Evolutionary conservation across 768 basidiomycete genomes (phyloP), one percentile per base, ranked within the genome.

Genomic region (Boletus sp.): DNA sequence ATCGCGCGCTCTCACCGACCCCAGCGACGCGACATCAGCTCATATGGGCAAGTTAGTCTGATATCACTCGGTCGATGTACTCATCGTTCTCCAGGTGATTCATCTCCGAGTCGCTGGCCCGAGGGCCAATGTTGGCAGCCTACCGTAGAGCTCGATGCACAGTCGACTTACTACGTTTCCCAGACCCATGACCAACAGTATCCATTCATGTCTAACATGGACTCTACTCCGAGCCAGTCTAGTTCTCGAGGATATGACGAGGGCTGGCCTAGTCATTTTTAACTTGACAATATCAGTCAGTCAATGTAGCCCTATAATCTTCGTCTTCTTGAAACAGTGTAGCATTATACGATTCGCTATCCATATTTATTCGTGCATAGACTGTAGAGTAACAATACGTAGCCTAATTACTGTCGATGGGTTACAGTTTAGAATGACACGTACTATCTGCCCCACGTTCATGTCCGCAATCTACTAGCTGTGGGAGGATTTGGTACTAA

Each of bases 11-110:
- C 15, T 33, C 28, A 8, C 5, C 35, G 18, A 40, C 4, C 24
- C 24, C 17, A 20, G 20, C 6, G 49, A 36, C 1, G 10, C 14
- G 24, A 28, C 35, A 17, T 30, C 33, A 18, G 5, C 17, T 45
- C 44, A 44, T 24, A 52, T 42, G 15, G 57, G 65, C 33, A 59
- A 45, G 65, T 59, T 28, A 39, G 24, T 39, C 50, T 29, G 4
- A 33, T 24, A 2, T 28, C 41, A 14, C 1, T 33, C 29, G 29
- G 47, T 45, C 24, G 20, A 47, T 32, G 4, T 35, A 2, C 48
- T 64, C 44, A 67, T 24, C n/a, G 17, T 2, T 17, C 15, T 57
- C 17, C 24, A 67, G 59, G 40, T 40, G 52, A 48, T 32, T 6
- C 47, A 11, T 50, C 42, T 33, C 9, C 33, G 11, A 11, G 24